Conservation (phyloP, 148 eudicot genomes). For the Arbutus unedo region DNA sequence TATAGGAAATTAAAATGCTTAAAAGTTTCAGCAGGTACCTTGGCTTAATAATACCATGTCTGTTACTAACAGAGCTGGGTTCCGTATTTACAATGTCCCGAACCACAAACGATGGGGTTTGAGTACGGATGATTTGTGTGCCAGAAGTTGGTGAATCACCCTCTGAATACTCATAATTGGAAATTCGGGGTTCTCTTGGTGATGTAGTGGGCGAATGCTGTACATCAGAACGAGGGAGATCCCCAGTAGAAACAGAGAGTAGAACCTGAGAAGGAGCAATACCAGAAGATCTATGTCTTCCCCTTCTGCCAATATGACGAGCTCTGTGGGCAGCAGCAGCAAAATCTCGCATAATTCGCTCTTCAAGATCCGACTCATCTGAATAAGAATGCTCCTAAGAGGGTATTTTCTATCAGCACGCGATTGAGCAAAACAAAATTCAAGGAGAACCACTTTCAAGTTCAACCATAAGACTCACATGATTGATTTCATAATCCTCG, state of each 20-base stretch:
- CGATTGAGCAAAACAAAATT: background rate
- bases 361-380: slow-evolving; percentile 57
- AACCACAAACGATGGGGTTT: slow-evolving; percentile 25
- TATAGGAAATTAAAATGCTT: background rate
- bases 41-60: slow-evolving; percentile 25
- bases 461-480: slow-evolving; percentile 33
- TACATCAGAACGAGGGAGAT: slow-evolving; percentile 22
- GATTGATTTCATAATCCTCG: slow-evolving; percentile 28
- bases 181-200: slow-evolving; percentile 38
- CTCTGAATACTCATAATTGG: slow-evolving; percentile 38
- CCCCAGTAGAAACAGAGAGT: slow-evolving; percentile 23
- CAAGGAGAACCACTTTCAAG: background rate
- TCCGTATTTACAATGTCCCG: slow-evolving; percentile 26
- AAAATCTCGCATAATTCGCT: slow-evolving; percentile 54
- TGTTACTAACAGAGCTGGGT: slow-evolving; percentile 24
- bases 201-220: slow-evolving; percentile 28
- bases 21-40: slow-evolving; percentile 31
- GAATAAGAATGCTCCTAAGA: slow-evolving; percentile 49
- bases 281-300: slow-evolving; percentile 35
- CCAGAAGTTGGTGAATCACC: slow-evolving; percentile 35
- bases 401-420: slow-evolving; percentile 9
- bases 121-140: slow-evolving; percentile 22
- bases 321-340: slow-evolving; percentile 57
- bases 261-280: slow-evolving; percentile 40
- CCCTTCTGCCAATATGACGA: slow-evolving; percentile 41